These are phyloP conservation scores for Nissolia schottii DNA, from an alignment of 306 rosid genomes.

Conservation along the genomic window DNA sequence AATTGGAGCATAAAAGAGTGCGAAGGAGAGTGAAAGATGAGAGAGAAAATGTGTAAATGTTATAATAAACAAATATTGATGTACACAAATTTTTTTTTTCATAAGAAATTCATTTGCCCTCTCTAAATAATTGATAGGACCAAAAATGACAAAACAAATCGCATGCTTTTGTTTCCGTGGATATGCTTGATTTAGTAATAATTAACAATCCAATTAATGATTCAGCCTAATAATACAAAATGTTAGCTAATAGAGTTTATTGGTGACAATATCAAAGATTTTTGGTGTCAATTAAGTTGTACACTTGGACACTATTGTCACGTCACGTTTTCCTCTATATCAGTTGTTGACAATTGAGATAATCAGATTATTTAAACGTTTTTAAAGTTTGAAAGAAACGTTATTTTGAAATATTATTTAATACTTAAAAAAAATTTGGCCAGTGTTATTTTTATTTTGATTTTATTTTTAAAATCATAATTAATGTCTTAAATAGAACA, in stretches of 20 bases:
- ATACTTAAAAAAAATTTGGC: neutral
- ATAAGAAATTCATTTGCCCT: constrained; percentile 5
- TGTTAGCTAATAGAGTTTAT: constrained; percentile 4
- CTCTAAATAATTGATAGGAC: neutral
- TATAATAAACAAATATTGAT: too few relatives aligned
- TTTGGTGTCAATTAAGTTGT: constrained; percentile 22
- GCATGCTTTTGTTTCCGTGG: constrained; percentile 9
- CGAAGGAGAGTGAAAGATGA: too few relatives aligned
- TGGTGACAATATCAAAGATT: constrained; percentile 31
- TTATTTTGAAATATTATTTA: neutral
- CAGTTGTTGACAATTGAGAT: constrained; percentile 21
- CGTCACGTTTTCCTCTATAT: constrained; percentile 21
- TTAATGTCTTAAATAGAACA: neutral
- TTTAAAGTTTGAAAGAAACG: neutral
- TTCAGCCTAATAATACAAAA: constrained; percentile 3
- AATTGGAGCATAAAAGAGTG: too few relatives aligned
- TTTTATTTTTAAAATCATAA: neutral
- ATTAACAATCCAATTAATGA: constrained; percentile 19
- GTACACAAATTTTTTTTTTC: too few relatives aligned
- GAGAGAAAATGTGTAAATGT: too few relatives aligned
- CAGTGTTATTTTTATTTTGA: neutral
- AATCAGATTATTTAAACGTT: neutral
- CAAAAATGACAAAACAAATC: neutral
- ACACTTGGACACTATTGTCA: constrained; percentile 33
- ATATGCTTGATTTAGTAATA: constrained; percentile 10